A percentile compares a stretch with the other conserved stretches of the same genome.
phyloP scores from a whole-genome alignment of 768 basidiomycete genomes.

The Inosperma sp. region DNA sequence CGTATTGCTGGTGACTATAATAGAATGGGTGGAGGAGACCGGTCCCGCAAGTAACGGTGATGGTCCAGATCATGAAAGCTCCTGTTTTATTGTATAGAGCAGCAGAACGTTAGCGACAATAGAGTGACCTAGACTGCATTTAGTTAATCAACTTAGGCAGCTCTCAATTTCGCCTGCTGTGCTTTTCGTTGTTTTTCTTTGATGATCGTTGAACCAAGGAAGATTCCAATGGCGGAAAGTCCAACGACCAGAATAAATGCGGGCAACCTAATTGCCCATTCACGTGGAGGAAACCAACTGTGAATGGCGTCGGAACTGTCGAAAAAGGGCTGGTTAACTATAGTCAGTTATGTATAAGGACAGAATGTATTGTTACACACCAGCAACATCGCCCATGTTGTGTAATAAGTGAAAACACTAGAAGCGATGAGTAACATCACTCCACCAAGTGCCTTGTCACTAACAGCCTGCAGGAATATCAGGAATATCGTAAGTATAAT shows the following conservation, averaged over 20 bases:
- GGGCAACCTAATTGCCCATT: constrained; percentile 90
- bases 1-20: constrained; percentile 33
- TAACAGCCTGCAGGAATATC: constrained; percentile 49
- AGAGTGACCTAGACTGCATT: too few species aligned
- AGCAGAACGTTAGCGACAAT: too few species aligned
- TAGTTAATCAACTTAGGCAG: constrained; percentile 40
- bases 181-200: constrained; percentile 70
- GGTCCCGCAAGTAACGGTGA: constrained; percentile 17
- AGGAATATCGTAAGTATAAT: neutral
- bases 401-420: constrained; percentile 83
- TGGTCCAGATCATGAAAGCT: neutral
- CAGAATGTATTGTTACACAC: constrained; percentile 40
- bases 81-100: neutral
- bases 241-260: constrained; percentile 79
- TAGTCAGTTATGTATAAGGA: constrained; percentile 10
- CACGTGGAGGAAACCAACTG: constrained; percentile 74
- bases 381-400: constrained; percentile 84
- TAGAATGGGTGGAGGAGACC: constrained; percentile 22
- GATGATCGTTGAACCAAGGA: constrained; percentile 72
- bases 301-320: constrained; percentile 71
- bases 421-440: constrained; percentile 75
- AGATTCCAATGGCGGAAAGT: constrained; percentile 71
- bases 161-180: constrained; percentile 55
- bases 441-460: constrained; percentile 78
- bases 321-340: constrained; percentile 66